These are phyloP conservation scores for Trametes maxima DNA, from an alignment of 768 basidiomycete genomes.

Conservation along the genomic window DNA sequence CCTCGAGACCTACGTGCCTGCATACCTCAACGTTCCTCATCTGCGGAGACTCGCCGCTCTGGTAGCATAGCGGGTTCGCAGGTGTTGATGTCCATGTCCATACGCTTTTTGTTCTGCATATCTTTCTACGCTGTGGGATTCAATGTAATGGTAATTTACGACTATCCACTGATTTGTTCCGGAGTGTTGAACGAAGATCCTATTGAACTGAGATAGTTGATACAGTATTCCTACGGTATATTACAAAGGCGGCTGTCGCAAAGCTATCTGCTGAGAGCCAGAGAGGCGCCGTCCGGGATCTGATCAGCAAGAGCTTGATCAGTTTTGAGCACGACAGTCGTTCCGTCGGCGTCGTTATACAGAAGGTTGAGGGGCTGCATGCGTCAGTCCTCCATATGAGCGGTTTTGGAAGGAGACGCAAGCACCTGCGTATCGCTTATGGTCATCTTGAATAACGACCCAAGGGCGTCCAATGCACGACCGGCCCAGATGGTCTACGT, in stretches of 20 bases:
- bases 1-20: constrained; percentile 94
- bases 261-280: constrained; percentile 12
- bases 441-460: constrained; percentile 39
- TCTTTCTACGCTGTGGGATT: constrained; percentile 24
- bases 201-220: not conserved
- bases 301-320: constrained; percentile 51
- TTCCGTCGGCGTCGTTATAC: constrained; percentile 26
- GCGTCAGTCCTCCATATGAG: not conserved
- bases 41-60: constrained; percentile 85
- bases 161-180: constrained; percentile 18
- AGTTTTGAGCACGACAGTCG: constrained; percentile 44
- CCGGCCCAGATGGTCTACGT: constrained; percentile 57
- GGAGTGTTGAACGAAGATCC: not conserved
- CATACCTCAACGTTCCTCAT: constrained; percentile 89
- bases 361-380: constrained; percentile 47
- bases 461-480: constrained; percentile 61
- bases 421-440: constrained; percentile 38
- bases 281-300: constrained; percentile 52
- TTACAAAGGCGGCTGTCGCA: too few relatives aligned
- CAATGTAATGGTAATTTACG: constrained; percentile 25
- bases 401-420: not conserved
- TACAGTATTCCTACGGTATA: not conserved
- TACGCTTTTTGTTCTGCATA: constrained; percentile 22
- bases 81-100: constrained; percentile 14
- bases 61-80: constrained; percentile 56